Conservation (phyloP, 495 filamentous ascomycete species). For the Aspergillus ellipticus region DNA sequence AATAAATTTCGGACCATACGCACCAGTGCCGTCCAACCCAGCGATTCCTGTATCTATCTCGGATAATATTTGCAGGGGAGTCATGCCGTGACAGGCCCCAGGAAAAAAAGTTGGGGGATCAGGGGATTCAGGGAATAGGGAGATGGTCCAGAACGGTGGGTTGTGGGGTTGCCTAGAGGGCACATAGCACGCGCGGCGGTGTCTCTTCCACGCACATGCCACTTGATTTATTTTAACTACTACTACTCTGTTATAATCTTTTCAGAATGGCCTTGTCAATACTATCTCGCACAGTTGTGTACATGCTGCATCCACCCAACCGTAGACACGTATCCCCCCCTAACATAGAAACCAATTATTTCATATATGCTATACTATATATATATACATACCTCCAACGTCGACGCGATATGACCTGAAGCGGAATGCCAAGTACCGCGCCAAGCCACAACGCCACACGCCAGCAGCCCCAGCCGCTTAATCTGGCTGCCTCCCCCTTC, state of each 20-base stretch:
- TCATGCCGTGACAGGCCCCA: neutral
- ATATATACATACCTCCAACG: neutral
- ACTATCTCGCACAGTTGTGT: neutral
- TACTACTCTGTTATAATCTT: neutral
- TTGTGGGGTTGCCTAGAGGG: neutral
- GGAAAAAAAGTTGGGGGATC: neutral
- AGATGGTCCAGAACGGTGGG: neutral
- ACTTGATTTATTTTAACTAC: too few relatives aligned
- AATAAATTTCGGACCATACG: constrained; percentile 48
- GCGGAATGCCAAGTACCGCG: neutral
- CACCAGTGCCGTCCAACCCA: neutral
- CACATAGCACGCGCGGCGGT: neutral
- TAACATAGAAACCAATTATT: too few relatives aligned
- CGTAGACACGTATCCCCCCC: neutral
- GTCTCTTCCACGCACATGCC: neutral
- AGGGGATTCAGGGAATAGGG: neutral
- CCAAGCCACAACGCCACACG: constrained; percentile 29
- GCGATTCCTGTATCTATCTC: constrained; percentile 5
- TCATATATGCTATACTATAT: too few relatives aligned
- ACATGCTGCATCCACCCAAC: neutral
- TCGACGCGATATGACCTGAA: neutral
- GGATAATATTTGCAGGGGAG: constrained; percentile 8
- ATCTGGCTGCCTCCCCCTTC: constrained; percentile 22
- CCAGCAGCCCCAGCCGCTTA: constrained; percentile 7
- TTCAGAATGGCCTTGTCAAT: neutral